A percentile compares a stretch with the other conserved stretches of the same genome.
These are phyloP conservation scores for Niebla homalea DNA, from an alignment of 495 filamentous ascomycete genomes.

Conservation along the genomic window DNA sequence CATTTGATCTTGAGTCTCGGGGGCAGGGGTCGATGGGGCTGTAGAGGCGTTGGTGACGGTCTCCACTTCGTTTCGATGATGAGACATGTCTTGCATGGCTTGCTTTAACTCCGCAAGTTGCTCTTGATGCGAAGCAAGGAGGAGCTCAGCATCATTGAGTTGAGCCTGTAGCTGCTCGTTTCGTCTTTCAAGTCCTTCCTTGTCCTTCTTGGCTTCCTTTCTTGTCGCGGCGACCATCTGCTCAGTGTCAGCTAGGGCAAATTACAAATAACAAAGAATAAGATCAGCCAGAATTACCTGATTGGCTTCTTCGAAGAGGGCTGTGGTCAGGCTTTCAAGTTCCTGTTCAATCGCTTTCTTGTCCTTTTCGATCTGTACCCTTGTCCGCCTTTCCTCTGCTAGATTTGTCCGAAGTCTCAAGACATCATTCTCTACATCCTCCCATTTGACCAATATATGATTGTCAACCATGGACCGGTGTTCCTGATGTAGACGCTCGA, in stretches of 20 bases:
- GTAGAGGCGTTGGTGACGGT: constrained; percentile 42
- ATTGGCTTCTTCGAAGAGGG: constrained; percentile 92
- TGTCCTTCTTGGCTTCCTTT: constrained; percentile 49
- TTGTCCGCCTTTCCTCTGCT: constrained; percentile 45
- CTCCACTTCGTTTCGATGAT: constrained; percentile 55
- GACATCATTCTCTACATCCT: constrained; percentile 56
- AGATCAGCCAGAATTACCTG: constrained; percentile 32
- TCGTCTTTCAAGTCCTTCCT: constrained; percentile 59
- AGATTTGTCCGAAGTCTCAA: constrained; percentile 54
- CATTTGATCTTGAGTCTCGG: constrained; percentile 26
- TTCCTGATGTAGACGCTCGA: constrained; percentile 56
- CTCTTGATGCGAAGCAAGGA: constrained; percentile 81
- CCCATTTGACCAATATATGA: constrained; percentile 55
- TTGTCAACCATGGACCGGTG: constrained; percentile 58
- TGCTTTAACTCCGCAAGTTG: constrained; percentile 82
- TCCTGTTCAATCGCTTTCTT: constrained; percentile 68
- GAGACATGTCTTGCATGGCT: constrained; percentile 79
- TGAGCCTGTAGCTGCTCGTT: constrained; percentile 69
- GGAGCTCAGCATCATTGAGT: constrained; percentile 69
- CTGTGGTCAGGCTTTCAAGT: constrained; percentile 76
- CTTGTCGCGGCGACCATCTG: constrained; percentile 81
- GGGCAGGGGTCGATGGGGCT: constrained; percentile 54
- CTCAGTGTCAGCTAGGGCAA: constrained; percentile 20
- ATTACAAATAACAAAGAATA: constrained; percentile 1
- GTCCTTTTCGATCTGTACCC: constrained; percentile 49